Evolutionary conservation across 495 filamentous ascomycete species (phyloP), one percentile per base, ranked within the genome.

Genomic region (Penicillium bovifimosum): DNA sequence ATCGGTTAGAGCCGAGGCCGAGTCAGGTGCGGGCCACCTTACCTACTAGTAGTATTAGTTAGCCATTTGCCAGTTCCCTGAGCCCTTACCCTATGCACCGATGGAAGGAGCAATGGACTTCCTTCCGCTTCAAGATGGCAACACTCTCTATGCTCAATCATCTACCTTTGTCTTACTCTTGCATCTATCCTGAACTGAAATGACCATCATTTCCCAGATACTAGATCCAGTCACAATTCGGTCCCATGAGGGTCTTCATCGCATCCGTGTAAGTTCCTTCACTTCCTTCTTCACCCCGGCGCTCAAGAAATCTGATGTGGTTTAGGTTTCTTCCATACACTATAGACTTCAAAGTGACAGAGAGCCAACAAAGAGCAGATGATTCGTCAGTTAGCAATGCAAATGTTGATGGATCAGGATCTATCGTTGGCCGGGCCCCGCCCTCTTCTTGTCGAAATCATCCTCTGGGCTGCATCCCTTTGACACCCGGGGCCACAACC

Each of bases 401-500:
- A 9, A 49, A 54, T 20, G 54, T 66, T 10, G 58, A 71, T 73
- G 66, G 58, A 69, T 76, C 34, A 2, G 42, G 41, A 5, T 78
- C 35, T 71, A 61, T 66, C n/a, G 47, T 64, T 55, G 65, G 65
- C 8, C 62, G 61, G 8, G 41, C 63, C 24, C 54, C 65, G 14
- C 65, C 62, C 34, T 9, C 49, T 13, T 55, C 56, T 7, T 46
- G 50, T 41, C 54, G 53, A 49, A 40, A 43, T 27, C 58, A 48
- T 17, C 74, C 45, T 10, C 58, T 59, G 9, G 31, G 57, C 63
- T 59, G 68, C 62, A 50, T 65, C 63, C 55, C 84, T 34, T 58
- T 78, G 24, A 87, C 81, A 2, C 86, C 86, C 0, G 81, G 75
- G 14, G 80, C 82, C 8, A 80, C 81, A 5, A 73, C 74, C 9